These are phyloP conservation scores for Dorcoceras hygrometricum DNA, from an alignment of 257 asterid species.

Conservation along the genomic window DNA sequence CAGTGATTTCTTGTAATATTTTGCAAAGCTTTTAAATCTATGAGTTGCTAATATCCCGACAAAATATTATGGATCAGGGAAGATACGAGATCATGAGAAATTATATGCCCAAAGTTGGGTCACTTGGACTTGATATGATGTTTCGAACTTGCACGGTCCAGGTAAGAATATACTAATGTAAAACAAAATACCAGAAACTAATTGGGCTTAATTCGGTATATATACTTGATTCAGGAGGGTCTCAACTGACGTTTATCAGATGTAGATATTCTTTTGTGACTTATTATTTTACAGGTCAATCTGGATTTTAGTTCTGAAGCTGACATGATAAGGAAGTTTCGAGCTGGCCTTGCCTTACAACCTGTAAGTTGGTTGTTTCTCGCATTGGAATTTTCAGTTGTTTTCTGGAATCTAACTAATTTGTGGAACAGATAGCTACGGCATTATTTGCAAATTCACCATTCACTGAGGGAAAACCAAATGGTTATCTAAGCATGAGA, in stretches of 20 bases:
- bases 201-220: not conserved
- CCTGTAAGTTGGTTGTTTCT: slow-evolving; percentile 63
- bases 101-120: slow-evolving; percentile 98
- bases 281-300: slow-evolving; percentile 64
- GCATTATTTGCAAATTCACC: slow-evolving; percentile 98
- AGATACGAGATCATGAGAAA: slow-evolving; percentile 84
- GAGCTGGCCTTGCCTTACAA: slow-evolving; percentile 94
- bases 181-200: not conserved
- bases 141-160: slow-evolving; percentile 94
- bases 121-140: slow-evolving; percentile 97
- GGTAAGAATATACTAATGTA: slow-evolving; percentile 28
- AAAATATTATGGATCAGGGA: slow-evolving; percentile 58
- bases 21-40: slow-evolving; percentile 11
- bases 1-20: not conserved
- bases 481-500: slow-evolving; percentile 95
- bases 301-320: slow-evolving; percentile 93
- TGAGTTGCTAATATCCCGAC: slow-evolving; percentile 40
- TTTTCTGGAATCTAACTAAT: slow-evolving; percentile 34
- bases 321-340: slow-evolving; percentile 92
- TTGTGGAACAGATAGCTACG: slow-evolving; percentile 79
- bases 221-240: not conserved
- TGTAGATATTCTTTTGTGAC: slow-evolving; percentile 17
- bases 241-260: slow-evolving; percentile 12
- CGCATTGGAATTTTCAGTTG: slow-evolving; percentile 13
- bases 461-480: slow-evolving; percentile 93